Percentiles rank a stretch among this genome's conserved stretches.
Conservation (phyloP, 768 basidiomycete genomes). For the Rhodotorula kratochvilovae region DNA sequence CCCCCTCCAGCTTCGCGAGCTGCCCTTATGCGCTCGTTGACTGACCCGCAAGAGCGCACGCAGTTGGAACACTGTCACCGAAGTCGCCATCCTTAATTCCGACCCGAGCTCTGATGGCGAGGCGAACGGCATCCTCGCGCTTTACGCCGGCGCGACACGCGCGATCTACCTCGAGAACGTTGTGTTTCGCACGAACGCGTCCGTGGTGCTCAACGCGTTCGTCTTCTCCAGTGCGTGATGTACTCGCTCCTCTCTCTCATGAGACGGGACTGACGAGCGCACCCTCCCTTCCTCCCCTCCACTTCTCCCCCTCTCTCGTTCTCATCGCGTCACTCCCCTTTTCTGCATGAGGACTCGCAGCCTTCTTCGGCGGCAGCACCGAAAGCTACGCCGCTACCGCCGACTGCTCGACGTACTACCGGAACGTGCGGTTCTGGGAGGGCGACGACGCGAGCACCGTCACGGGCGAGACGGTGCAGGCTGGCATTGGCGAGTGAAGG, state of each 20-base stretch:
- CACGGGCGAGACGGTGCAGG: neutral
- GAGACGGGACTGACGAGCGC: neutral
- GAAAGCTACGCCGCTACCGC: conserved; percentile 15
- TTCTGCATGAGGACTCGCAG: too few relatives aligned
- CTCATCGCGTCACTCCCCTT: neutral
- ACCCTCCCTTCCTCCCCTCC: neutral
- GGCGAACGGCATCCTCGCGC: conserved; percentile 18
- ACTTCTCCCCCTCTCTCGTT: too few relatives aligned
- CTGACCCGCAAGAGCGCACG: too few relatives aligned
- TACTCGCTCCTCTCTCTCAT: too few relatives aligned
- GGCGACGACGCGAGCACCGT: conserved; percentile 2
- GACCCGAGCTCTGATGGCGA: neutral
- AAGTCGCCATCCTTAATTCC: conserved; percentile 23
- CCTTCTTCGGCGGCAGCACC: conserved; percentile 28
- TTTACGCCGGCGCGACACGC: conserved; percentile 14
- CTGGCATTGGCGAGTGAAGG: too few relatives aligned
- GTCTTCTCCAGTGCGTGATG: conserved; percentile 5
- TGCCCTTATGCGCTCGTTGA: too few relatives aligned
- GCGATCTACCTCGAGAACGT: conserved; percentile 18
- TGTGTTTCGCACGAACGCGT: conserved; percentile 15
- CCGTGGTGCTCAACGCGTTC: conserved; percentile 10
- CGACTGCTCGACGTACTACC: conserved; percentile 8
- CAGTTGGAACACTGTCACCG: conserved; percentile 20
- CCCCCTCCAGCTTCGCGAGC: too few relatives aligned
- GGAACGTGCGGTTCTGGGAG: conserved; percentile 20